A percentile compares a stretch with the other conserved stretches of the same genome.
phyloP scores from a whole-genome alignment of 73 alveolate genomes.

The Paramecium bursaria region DNA sequence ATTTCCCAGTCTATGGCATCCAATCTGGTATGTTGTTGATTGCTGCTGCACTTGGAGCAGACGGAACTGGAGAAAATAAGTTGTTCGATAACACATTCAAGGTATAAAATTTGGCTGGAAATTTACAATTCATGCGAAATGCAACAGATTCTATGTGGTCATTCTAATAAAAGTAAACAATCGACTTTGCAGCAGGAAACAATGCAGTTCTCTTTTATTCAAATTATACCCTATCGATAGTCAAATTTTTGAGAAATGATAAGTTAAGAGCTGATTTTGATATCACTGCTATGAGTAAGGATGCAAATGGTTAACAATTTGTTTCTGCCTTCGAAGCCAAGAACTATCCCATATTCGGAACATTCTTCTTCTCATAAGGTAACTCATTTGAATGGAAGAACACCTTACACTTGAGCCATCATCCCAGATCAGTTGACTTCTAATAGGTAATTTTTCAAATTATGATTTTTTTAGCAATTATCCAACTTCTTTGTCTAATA shows the following conservation, averaged over 20 bases:
- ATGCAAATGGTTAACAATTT: background rate
- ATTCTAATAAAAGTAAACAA: background rate
- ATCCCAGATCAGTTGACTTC: background rate
- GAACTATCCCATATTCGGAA: background rate
- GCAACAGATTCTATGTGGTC: background rate
- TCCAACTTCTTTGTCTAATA: background rate
- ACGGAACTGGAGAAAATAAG: background rate
- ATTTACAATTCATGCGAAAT: background rate
- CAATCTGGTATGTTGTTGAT: background rate
- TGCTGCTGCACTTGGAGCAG: background rate
- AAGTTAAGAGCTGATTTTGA: background rate
- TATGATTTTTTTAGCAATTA: background rate
- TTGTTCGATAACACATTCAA: background rate
- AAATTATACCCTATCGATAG: background rate
- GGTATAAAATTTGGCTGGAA: too few relatives aligned
- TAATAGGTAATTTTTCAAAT: background rate
- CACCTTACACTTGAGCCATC: background rate
- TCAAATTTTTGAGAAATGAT: background rate
- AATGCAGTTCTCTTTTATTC: background rate
- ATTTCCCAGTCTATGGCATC: background rate
- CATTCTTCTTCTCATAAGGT: background rate
- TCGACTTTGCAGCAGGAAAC: background rate
- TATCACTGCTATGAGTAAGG: background rate
- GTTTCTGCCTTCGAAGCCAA: background rate
- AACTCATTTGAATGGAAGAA: background rate